Conservation (phyloP, 129 eudicot species). For the Centrapalus pauciflorus region DNA sequence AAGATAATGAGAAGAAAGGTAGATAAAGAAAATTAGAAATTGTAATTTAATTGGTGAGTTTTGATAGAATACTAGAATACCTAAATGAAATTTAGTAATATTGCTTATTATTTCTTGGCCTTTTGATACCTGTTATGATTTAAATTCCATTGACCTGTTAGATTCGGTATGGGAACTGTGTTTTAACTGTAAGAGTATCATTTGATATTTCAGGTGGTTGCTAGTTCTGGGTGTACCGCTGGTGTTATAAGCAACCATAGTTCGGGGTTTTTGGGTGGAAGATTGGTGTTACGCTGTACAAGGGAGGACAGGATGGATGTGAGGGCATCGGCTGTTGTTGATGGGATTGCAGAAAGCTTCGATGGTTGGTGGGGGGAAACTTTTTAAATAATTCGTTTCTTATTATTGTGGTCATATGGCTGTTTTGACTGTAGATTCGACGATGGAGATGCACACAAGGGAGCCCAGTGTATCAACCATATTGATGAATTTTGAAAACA, state of each 20-base stretch:
- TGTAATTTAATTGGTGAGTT: neutral
- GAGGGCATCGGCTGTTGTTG: conserved; percentile 41
- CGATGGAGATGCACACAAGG: conserved; percentile 33
- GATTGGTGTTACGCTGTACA: conserved; percentile 43
- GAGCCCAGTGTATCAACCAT: conserved; percentile 87
- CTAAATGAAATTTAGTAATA: neutral
- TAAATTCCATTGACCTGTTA: neutral
- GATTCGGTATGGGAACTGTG: too few species aligned
- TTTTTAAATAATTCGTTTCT: neutral
- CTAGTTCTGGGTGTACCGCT: conserved; percentile 29
- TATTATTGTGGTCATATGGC: conserved; percentile 15
- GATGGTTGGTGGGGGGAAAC: conserved; percentile 33
- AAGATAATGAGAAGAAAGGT: neutral
- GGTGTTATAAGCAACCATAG: conserved; percentile 3
- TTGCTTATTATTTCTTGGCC: neutral
- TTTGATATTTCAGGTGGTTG: conserved; percentile 22
- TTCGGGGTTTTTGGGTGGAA: conserved; percentile 19
- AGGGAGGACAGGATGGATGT: conserved; percentile 68
- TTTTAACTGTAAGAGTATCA: conserved; percentile 26
- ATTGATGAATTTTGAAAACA: conserved; percentile 79
- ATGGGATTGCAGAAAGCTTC: conserved; percentile 36
- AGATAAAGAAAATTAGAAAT: neutral
- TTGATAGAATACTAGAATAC: neutral
- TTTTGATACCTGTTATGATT: neutral
- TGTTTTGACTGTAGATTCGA: conserved; percentile 22